phyloP scores from a whole-genome alignment of 352 stramenopile species.

The Aphanomyces astaci region DNA sequence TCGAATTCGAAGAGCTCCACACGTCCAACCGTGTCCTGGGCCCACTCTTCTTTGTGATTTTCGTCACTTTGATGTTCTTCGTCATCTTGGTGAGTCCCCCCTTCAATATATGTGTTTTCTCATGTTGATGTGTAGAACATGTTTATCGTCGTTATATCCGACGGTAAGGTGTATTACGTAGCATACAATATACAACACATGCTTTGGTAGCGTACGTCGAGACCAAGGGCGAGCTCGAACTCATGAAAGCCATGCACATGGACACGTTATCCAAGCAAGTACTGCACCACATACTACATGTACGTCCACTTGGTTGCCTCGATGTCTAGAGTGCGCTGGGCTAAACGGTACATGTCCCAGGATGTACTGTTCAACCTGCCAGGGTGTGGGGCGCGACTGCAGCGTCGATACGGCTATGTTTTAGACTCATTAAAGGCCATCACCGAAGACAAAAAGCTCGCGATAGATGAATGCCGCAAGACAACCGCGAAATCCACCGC shows the following conservation, averaged over 20 bases:
- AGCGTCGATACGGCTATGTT: background rate
- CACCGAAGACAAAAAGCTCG: background rate
- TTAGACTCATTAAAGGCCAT: background rate
- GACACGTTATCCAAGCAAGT: constrained; percentile 22
- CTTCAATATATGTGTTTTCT: background rate
- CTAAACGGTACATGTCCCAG: no score
- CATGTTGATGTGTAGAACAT: constrained; percentile 15
- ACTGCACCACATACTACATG: constrained; percentile 1
- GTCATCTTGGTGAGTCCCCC: constrained; percentile 6
- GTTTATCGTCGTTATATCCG: constrained; percentile 25
- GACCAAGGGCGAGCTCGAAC: constrained; percentile 10
- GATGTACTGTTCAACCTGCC: constrained; percentile 3
- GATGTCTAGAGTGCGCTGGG: no score
- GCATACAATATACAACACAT: no score
- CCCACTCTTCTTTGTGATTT: constrained; percentile 22
- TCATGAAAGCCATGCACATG: constrained; percentile 1
- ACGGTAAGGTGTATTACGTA: no score
- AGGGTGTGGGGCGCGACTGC: background rate
- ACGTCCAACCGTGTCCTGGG: constrained; percentile 15
- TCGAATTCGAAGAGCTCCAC: constrained; percentile 22
- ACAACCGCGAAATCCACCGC: background rate
- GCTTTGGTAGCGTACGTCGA: constrained; percentile 18
- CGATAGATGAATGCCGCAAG: constrained; percentile 4
- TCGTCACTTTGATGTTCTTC: constrained; percentile 23
- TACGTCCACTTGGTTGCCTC: background rate